These are phyloP conservation scores for Pluteus cervinus DNA, from an alignment of 768 basidiomycete species.

Conservation along the genomic window DNA sequence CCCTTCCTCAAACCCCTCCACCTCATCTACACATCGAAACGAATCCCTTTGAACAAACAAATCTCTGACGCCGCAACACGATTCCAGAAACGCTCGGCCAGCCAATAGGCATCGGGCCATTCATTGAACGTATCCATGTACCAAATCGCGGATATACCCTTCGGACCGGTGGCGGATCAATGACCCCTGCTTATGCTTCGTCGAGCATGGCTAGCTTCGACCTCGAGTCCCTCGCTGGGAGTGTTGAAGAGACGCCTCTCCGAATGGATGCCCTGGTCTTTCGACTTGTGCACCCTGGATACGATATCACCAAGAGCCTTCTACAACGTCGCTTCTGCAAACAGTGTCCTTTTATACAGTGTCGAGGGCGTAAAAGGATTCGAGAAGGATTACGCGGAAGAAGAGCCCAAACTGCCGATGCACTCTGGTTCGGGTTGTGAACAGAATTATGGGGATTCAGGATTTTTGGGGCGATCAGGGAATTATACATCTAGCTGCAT, in stretches of 20 bases:
- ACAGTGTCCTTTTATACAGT: constrained; percentile 68
- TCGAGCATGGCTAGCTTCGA: constrained; percentile 78
- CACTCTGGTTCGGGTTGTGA: constrained; percentile 76
- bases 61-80: constrained; percentile 58
- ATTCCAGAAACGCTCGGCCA: constrained; percentile 78
- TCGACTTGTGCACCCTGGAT: constrained; percentile 76
- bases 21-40: constrained; percentile 79
- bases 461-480: constrained; percentile 54
- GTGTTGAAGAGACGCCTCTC: constrained; percentile 44
- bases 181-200: constrained; percentile 85
- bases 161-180: constrained; percentile 77
- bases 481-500: constrained; percentile 51
- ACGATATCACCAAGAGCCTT: constrained; percentile 76
- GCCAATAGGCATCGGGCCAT: constrained; percentile 79
- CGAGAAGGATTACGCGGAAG: constrained; percentile 60
- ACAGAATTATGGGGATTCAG: constrained; percentile 79
- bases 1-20: constrained; percentile 81
- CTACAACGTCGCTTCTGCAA: constrained; percentile 72
- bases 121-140: constrained; percentile 82
- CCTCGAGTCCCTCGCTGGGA: constrained; percentile 62
- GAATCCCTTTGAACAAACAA: constrained; percentile 54
- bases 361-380: constrained; percentile 77
- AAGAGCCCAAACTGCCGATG: constrained; percentile 66
- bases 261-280: constrained; percentile 50
- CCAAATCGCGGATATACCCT: constrained; percentile 67